Evolutionary conservation across 148 eudicot species (phyloP), one percentile per base, ranked within the genome.

Genomic region (Tetragonia tetragonoides): DNA sequence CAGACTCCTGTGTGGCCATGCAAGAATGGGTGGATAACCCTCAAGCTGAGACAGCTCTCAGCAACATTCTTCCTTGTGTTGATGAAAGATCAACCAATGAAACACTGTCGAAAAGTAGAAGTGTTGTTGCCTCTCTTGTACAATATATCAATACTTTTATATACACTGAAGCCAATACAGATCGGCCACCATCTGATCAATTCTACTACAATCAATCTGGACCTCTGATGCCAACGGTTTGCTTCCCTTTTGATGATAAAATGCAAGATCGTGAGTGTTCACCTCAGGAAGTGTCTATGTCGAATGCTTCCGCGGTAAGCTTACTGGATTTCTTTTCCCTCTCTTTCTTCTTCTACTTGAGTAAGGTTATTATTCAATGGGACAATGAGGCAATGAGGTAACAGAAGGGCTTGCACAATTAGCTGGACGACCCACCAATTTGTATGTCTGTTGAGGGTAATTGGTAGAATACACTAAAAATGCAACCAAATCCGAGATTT

Each of bases 11-110:
- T 71, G 77, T 89, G 83, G 95, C 99, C 21, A 95, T 95, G 99
- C 92, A 86, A 89, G 98, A 95, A 73, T 95, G 99, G 99, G 97
- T 86, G 16, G 98, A 90, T 64, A 89, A 95, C 85, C 89, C 95
- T 61, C 97, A 85, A 67, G 95, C 99, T 5, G 99, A 95, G 84
- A 93, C 93, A 37, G 95, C 99, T 70, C 88, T 95, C 39, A 95
- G 95, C 86, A 87, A 93, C 81, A 95, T 95, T 78, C 93, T 95
- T 64, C 99, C 99, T 28, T 95, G 99, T 76, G 97, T 90, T 17
- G 95, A 93, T 83, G 87, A 91, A 82, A 85, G 84, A 81, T 84
- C 95, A 37, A 93, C 99, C 65, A 91, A 95, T 78, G 88, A 87
- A 79, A 91, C 98, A 0, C 88, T 95, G 39, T 74, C 24, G 15